Evolutionary conservation across 1,139 yeast genomes (phyloP).

Genomic region (Protomyces lactucae-debilis): DNA sequence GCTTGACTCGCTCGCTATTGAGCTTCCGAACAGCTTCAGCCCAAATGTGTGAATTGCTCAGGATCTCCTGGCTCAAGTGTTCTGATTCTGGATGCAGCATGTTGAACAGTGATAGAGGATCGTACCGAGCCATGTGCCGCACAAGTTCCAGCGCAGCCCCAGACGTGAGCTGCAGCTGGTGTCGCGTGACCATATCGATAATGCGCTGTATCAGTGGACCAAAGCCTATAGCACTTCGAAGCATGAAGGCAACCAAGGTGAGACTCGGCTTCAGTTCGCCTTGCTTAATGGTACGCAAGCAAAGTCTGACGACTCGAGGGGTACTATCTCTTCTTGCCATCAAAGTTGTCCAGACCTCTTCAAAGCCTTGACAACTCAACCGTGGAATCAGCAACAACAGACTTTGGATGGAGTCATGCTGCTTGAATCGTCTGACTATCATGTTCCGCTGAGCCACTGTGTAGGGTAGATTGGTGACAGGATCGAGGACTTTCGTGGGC

Average conservation of each 20-base stretch:
- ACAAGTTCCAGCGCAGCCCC: constrained; percentile 5
- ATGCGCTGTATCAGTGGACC: neutral
- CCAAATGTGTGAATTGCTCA: constrained; percentile 15
- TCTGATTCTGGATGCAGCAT: neutral
- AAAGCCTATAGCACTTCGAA: neutral
- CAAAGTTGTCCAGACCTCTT: neutral
- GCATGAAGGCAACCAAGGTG: neutral
- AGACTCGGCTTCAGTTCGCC: neutral
- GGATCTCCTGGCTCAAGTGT: neutral
- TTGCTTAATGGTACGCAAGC: neutral
- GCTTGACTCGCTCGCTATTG: neutral
- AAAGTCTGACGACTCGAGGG: neutral
- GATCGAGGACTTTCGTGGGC: neutral
- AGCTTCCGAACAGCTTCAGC: neutral
- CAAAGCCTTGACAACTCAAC: neutral
- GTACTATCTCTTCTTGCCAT: neutral
- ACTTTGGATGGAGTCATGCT: too few species aligned
- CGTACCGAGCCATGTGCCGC: neutral
- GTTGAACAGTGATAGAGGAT: neutral
- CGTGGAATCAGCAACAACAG: neutral
- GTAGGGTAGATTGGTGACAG: neutral
- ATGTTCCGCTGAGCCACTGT: neutral
- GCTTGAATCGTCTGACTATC: neutral
- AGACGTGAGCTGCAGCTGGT: neutral
- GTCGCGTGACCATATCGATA: neutral